These are phyloP conservation scores for Tetrahymena thermophila DNA, from an alignment of 73 alveolate species.

Conservation along the genomic window DNA sequence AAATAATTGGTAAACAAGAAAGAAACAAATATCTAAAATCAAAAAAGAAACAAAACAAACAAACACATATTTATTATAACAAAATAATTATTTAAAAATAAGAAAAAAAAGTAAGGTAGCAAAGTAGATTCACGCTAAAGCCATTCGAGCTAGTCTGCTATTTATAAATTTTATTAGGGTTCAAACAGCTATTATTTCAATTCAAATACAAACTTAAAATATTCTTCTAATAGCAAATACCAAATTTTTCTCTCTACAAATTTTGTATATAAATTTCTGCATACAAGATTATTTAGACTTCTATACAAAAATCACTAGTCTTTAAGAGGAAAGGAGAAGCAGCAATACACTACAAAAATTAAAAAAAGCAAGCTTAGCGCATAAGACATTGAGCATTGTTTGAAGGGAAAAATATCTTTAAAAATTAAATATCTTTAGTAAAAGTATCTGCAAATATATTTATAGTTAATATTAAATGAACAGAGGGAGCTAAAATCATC, in stretches of 20 bases:
- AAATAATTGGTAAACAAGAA: background rate
- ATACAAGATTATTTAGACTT: background rate
- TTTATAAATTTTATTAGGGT: background rate
- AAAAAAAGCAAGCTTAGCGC: background rate
- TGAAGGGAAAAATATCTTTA: background rate
- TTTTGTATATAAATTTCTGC: background rate
- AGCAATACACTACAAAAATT: background rate
- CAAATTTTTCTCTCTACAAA: background rate
- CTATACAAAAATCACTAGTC: background rate
- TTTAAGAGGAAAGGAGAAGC: slow-evolving; percentile 2
- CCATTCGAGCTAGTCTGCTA: background rate
- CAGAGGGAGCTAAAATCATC: background rate
- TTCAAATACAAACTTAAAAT: background rate
- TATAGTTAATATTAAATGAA: background rate
- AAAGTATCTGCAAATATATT: background rate
- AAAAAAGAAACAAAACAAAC: background rate
- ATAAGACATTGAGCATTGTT: background rate
- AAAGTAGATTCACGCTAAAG: background rate
- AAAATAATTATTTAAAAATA: no score
- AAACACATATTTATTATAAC: background rate
- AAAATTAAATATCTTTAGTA: background rate
- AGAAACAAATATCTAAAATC: background rate
- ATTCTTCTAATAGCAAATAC: background rate
- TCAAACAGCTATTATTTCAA: background rate
- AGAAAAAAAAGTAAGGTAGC: background rate